Conservation (phyloP, 2,329 filamentous ascomycete species). For the Didymella lethalis region DNA sequence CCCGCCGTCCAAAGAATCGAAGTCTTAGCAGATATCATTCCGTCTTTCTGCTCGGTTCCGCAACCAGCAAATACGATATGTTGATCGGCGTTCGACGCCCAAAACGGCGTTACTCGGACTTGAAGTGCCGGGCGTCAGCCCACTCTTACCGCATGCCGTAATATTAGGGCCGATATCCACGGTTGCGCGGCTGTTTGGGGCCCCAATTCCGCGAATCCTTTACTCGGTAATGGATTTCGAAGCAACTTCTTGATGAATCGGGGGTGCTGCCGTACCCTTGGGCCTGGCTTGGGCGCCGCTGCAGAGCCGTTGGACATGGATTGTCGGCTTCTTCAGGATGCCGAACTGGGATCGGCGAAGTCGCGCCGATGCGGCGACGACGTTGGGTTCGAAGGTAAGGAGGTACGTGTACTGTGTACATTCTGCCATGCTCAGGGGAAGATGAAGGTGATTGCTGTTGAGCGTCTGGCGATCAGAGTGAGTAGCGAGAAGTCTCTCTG, state of each 20-base stretch:
- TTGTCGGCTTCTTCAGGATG: conserved; percentile 2
- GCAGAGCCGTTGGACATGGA: conserved; percentile 10
- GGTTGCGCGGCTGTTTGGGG: neutral
- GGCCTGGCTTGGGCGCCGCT: conserved; percentile 9
- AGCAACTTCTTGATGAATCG: conserved; percentile 2
- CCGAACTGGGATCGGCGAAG: conserved; percentile 10
- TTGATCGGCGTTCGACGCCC: neutral
- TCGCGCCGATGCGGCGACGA: conserved; percentile 6
- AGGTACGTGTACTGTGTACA: neutral
- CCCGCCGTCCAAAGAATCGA: conserved; percentile 2
- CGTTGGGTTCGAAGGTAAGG: neutral
- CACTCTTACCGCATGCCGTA: conserved; percentile 2
- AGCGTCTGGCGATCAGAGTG: neutral
- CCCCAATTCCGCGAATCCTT: conserved; percentile 1
- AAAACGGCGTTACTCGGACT: conserved; percentile 6
- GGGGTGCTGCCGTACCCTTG: neutral
- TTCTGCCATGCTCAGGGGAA: neutral
- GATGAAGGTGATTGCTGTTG: neutral
- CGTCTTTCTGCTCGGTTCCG: neutral
- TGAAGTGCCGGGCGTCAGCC: conserved; percentile 5
- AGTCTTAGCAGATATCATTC: neutral
- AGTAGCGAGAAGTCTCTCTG: neutral
- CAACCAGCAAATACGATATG: neutral
- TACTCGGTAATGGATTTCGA: conserved; percentile 1
- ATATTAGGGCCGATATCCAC: conserved; percentile 6